Evolutionary conservation across 257 asterid species (phyloP).

Genomic region (Nicotiana noctiflora): DNA sequence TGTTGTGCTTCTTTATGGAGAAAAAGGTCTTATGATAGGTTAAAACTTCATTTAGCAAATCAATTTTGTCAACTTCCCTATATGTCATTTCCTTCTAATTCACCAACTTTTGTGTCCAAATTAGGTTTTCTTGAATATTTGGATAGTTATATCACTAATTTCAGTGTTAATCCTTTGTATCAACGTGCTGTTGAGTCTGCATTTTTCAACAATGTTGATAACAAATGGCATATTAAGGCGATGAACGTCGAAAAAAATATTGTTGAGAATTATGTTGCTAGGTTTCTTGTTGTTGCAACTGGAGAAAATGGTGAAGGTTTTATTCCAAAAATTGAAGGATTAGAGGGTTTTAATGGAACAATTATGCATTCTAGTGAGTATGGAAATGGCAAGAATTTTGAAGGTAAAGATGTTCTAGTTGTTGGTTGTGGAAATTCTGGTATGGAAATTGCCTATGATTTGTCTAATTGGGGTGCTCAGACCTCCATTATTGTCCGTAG

Average conservation of each 20-base stretch:
- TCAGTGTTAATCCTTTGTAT: conserved; percentile 19
- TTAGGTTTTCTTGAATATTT: conserved; percentile 28
- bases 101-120: conserved; percentile 39
- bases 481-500: conserved; percentile 37
- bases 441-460: conserved; percentile 58
- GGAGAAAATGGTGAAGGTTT: conserved; percentile 44
- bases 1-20: conserved; percentile 51
- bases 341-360: conserved; percentile 31
- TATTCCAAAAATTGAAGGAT: conserved; percentile 30
- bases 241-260: not conserved
- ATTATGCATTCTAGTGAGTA: conserved; percentile 34
- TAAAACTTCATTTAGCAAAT: conserved; percentile 50
- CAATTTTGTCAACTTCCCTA: conserved; percentile 47
- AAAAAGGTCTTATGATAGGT: conserved; percentile 38
- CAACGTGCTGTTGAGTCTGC: conserved; percentile 20
- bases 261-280: conserved; percentile 20
- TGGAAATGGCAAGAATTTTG: conserved; percentile 22
- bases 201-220: not conserved
- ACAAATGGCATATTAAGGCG: conserved; percentile 27
- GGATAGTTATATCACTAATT: conserved; percentile 24
- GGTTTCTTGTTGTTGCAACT: conserved; percentile 43
- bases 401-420: conserved; percentile 28
- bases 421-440: conserved; percentile 76
- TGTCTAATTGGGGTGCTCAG: conserved; percentile 36
- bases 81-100: conserved; percentile 31